Evolutionary conservation across 805 yeast species (phyloP), one percentile per base, ranked within the genome.

Genomic region (Pichia rugopelliculosa): DNA sequence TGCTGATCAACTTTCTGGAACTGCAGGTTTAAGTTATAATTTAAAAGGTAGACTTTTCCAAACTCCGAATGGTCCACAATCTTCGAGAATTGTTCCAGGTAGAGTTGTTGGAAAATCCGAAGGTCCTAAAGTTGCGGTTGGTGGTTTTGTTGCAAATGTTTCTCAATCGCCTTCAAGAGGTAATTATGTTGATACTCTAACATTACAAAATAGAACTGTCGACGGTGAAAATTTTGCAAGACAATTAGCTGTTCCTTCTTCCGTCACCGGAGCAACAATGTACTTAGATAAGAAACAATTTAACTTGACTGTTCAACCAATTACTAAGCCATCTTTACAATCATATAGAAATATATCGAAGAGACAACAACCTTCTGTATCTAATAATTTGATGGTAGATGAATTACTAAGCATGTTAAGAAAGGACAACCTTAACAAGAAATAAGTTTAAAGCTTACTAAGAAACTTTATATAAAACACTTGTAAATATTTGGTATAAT

Each of bases 11-110:
- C 52, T 60, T 15, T 58, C 82, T 46, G 95, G 89, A 27, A 77
- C 85, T 8, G 95, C 84, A 25, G 96, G 96, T 7, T 72, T 87
- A 50, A 75, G 87, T 1, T 87, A 86, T 57, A 71, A 70, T 36
- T 74, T 84, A 51, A 75, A 73, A 49, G 95, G 95, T 7, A 75
- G 87, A 61, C 67, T 87, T 36, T 60, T 69, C 49, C 84, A 79
- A 61, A 71, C 84, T 4, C 93, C 95, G 21, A 78, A 82, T 57
- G 95, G 96, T 43, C 65, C 79, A 22, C 68, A 74, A 41, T 65
- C 72, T 48, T 64, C 67, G 12, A 68, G 68, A 45, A 71, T 82
- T 38, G 79, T 77, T 18, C 86, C 89, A 15, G 95, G 91, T 50
- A 79, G 96, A 70, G 66, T 78, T 41, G 68, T 77, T 40, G 70